Evolutionary conservation across 31 red algal species (phyloP).

Genomic region (Asparagopsis taxiformis): DNA sequence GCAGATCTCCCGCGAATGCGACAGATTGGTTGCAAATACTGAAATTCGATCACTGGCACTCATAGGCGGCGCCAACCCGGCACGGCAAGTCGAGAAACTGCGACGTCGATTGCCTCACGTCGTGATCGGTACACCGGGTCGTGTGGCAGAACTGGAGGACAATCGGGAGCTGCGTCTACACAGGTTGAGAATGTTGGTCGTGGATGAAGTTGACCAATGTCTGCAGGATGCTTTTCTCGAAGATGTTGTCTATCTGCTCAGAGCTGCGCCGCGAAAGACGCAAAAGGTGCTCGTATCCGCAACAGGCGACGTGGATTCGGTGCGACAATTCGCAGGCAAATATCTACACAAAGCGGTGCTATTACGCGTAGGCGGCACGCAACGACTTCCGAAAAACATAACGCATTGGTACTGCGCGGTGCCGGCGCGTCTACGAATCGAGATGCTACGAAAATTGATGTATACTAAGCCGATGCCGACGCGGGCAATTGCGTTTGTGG

Average conservation of each 20-base stretch:
- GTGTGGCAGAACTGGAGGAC: slow-evolving; percentile 73
- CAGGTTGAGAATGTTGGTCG: slow-evolving; percentile 44
- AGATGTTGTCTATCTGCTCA: slow-evolving; percentile 54
- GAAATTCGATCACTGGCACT: slow-evolving; percentile 52
- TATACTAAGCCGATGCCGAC: slow-evolving; percentile 48
- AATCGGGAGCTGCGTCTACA: slow-evolving; percentile 33
- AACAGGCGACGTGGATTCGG: slow-evolving; percentile 57
- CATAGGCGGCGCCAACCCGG: slow-evolving; percentile 84
- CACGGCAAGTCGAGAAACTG: slow-evolving; percentile 77
- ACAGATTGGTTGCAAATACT: slow-evolving; percentile 31
- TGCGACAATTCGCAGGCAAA: slow-evolving; percentile 56
- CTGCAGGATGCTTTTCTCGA: slow-evolving; percentile 57
- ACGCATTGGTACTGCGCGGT: slow-evolving; percentile 69
- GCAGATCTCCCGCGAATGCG: slow-evolving; percentile 71
- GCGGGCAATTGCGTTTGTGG: slow-evolving; percentile 78
- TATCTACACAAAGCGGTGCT: slow-evolving; percentile 42
- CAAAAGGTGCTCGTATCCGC: slow-evolving; percentile 91
- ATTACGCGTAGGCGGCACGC: slow-evolving; percentile 56
- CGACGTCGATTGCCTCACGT: slow-evolving; percentile 70
- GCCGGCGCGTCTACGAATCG: slow-evolving; percentile 79
- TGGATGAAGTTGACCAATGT: slow-evolving; percentile 95
- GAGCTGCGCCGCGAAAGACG: not conserved
- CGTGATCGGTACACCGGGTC: slow-evolving; percentile 93
- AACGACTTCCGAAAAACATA: slow-evolving; percentile 65
- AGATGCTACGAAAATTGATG: slow-evolving; percentile 74